These are phyloP conservation scores for Pichia sp. DNA, from an alignment of 1,139 yeast genomes.

Conservation along the genomic window DNA sequence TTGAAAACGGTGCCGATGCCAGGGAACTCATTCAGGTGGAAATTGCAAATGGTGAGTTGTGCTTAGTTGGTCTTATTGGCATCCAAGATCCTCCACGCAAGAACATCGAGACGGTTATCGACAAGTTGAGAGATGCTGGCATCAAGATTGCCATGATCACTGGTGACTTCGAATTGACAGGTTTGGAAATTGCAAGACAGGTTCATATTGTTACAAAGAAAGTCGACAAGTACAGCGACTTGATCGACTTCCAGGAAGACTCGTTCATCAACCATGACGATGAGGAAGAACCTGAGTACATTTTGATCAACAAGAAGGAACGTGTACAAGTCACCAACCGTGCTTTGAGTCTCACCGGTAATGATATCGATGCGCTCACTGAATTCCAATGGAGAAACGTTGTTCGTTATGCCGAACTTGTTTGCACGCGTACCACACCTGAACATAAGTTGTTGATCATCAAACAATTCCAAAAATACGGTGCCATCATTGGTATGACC, in stretches of 20 bases:
- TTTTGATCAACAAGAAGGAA: neutral
- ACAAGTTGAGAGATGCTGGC: constrained; percentile 44
- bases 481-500: constrained; percentile 51
- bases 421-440: constrained; percentile 53
- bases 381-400: constrained; percentile 45
- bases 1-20: constrained; percentile 3
- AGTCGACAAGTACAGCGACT: constrained; percentile 7
- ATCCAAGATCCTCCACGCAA: constrained; percentile 51
- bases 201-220: constrained; percentile 39
- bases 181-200: constrained; percentile 46
- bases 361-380: constrained; percentile 36
- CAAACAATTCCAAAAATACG: constrained; percentile 47
- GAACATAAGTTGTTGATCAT: constrained; percentile 50
- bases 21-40: constrained; percentile 5
- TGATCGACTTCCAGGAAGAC: constrained; percentile 11
- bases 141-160: constrained; percentile 45
- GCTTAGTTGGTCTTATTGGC: constrained; percentile 44
- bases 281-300: constrained; percentile 31
- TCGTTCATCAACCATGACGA: constrained; percentile 24
- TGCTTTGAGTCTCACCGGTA: constrained; percentile 32
- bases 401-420: constrained; percentile 39
- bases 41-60: constrained; percentile 20
- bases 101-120: constrained; percentile 40
- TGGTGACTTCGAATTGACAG: constrained; percentile 48
- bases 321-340: neutral